Conservation (phyloP, 352 stramenopile species). For the Globisporangium abappressorium region DNA sequence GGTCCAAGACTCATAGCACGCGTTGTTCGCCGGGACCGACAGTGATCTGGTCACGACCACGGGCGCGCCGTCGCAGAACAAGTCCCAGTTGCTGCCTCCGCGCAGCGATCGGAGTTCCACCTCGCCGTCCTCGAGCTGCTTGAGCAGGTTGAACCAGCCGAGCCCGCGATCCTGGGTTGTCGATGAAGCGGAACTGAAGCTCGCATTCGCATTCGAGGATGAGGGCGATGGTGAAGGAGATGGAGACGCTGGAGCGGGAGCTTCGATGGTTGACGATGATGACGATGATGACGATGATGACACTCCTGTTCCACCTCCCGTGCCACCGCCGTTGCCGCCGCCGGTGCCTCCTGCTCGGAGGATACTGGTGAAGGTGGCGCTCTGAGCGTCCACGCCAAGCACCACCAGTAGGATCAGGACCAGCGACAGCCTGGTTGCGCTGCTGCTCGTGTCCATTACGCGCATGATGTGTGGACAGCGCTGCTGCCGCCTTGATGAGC, state of each 20-base stretch:
- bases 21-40: background rate
- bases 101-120: constrained; percentile 4
- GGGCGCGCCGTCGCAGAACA: constrained; percentile 3
- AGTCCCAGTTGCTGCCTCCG: background rate
- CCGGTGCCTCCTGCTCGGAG: background rate
- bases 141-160: constrained; percentile 6
- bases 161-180: background rate
- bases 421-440: background rate
- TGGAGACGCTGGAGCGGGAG: background rate
- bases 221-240: background rate
- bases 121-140: constrained; percentile 6
- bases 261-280: background rate
- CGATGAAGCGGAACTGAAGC: background rate
- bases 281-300: too few relatives aligned
- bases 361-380: background rate
- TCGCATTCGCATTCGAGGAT: background rate
- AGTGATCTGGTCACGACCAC: constrained; percentile 9
- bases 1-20: background rate
- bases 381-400: background rate
- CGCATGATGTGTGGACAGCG: background rate
- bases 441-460: background rate
- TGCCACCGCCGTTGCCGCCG: background rate
- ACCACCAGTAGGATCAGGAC: background rate
- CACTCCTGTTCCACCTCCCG: background rate
- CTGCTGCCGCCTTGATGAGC: background rate